Conservation (phyloP, 2,329 filamentous ascomycete genomes). For the Bisporella sp. region DNA sequence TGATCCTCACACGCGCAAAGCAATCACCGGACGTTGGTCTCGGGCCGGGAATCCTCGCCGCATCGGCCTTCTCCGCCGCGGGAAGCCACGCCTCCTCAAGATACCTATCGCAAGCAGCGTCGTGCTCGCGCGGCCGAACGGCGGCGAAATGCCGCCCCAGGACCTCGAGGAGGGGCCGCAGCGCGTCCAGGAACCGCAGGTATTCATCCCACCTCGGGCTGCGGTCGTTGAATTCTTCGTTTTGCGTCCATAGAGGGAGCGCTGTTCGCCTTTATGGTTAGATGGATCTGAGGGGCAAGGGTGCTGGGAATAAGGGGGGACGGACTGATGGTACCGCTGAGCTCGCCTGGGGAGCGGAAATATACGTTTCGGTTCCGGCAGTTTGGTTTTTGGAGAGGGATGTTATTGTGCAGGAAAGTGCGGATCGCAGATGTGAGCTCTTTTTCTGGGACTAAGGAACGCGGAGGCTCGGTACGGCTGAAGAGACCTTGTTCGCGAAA, state of each 20-base stretch:
- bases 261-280: background rate
- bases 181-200: background rate
- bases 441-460: background rate
- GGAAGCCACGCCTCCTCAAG: background rate
- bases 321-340: background rate
- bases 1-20: background rate
- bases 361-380: background rate
- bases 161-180: background rate
- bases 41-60: background rate
- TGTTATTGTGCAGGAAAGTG: background rate
- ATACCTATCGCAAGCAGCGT: background rate
- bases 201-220: background rate
- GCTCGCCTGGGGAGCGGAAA: background rate
- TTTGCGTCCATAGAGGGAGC: background rate
- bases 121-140: background rate
- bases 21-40: background rate
- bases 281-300: background rate
- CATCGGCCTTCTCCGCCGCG: background rate
- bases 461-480: background rate
- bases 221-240: background rate
- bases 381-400: background rate
- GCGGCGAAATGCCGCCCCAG: background rate
- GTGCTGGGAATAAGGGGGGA: background rate
- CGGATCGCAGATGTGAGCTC: background rate
- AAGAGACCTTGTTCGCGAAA: background rate